phyloP scores from a whole-genome alignment of 495 filamentous ascomycete genomes.

The Penicillium alfredii region DNA sequence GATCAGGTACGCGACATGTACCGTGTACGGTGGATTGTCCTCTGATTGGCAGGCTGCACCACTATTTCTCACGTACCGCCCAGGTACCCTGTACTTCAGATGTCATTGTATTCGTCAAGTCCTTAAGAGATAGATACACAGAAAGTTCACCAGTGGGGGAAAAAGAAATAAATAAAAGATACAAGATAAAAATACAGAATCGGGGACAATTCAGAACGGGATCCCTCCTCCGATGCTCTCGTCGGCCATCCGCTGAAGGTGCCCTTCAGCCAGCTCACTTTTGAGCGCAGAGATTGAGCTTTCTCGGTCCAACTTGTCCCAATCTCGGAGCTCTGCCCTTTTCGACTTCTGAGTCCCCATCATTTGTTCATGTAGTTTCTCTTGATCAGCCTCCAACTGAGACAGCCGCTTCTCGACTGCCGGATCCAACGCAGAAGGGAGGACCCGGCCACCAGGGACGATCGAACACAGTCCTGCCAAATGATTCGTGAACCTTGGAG shows the following conservation, averaged over 20 bases:
- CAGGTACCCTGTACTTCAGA: too few relatives aligned
- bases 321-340: constrained; percentile 48
- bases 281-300: constrained; percentile 52
- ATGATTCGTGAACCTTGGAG: constrained; percentile 47
- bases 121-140: too few relatives aligned
- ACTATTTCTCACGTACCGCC: too few relatives aligned
- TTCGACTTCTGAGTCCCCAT: constrained; percentile 51
- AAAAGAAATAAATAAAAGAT: constrained; percentile 1
- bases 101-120: too few relatives aligned
- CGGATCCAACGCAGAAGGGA: constrained; percentile 34
- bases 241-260: constrained; percentile 51
- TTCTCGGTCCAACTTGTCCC: constrained; percentile 55
- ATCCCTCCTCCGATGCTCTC: constrained; percentile 42
- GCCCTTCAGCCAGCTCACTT: constrained; percentile 57
- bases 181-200: background rate
- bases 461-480: constrained; percentile 46
- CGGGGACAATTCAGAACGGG: constrained; percentile 41
- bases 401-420: constrained; percentile 41
- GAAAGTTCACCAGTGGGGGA: too few relatives aligned
- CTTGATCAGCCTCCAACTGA: constrained; percentile 50
- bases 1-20: constrained; percentile 21
- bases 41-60: too few relatives aligned
- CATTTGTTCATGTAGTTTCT: constrained; percentile 49
- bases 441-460: constrained; percentile 45
- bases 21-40: too few relatives aligned